A percentile compares a stretch with the other conserved stretches of the same genome.
phyloP scores from a whole-genome alignment of 208 protist species.

The Porcisia deanei region DNA sequence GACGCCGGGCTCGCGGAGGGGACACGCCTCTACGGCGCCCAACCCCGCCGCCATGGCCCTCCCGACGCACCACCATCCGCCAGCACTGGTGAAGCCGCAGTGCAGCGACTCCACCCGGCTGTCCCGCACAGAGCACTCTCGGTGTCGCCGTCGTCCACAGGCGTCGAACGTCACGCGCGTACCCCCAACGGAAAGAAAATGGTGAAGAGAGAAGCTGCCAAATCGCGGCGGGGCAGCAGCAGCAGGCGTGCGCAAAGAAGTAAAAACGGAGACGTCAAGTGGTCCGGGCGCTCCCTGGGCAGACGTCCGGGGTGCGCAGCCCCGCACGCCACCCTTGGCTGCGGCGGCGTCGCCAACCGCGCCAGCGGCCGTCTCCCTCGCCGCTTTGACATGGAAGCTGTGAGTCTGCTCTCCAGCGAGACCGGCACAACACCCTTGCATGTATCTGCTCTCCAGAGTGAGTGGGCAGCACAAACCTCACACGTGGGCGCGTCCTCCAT shows the following conservation, averaged over 20 bases:
- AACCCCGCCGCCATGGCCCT: background rate
- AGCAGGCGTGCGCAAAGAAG: background rate
- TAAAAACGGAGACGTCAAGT: background rate
- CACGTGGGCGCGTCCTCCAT: background rate
- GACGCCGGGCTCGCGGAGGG: constrained; percentile 14
- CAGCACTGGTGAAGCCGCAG: background rate
- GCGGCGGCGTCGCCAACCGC: background rate
- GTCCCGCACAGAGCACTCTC: background rate
- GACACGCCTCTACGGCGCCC: constrained; percentile 17
- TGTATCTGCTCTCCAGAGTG: background rate
- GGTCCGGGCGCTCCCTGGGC: background rate
- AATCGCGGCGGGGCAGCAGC: background rate
- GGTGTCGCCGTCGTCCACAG: background rate
- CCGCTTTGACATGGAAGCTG: constrained; percentile 23
- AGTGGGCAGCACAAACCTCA: background rate
- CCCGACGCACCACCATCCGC: background rate
- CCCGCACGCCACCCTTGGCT: background rate
- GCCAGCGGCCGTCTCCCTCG: background rate
- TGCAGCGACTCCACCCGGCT: constrained; percentile 2
- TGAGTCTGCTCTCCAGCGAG: constrained; percentile 19
- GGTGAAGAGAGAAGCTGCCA: background rate
- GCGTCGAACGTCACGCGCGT: background rate
- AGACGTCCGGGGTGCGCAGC: background rate
- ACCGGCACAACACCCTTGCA: background rate
- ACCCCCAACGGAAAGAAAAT: background rate